Base-by-base conservation (phyloP, 1,284 basidiomycete species). In the Rhizoctonia solani region DNA sequence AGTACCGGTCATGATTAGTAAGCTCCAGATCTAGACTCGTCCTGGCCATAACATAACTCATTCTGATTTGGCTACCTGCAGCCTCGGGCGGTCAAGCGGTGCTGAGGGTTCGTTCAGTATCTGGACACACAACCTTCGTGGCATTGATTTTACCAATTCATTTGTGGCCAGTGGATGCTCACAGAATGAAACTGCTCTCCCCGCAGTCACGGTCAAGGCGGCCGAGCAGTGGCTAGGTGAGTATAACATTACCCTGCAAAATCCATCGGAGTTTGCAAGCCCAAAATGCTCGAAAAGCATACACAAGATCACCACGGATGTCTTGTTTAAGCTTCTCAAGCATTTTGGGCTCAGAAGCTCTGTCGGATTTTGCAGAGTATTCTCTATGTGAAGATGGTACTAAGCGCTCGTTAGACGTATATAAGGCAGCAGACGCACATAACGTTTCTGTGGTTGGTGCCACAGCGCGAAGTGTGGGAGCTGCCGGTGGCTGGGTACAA, bases 401-500 rank as follows among this genome's bases (percentile, higher is more conserved):
- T 9, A 46, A 11, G 21, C 39, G 16, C 19, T 53, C 6, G 25
- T 11, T 4, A n/a, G 68, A 65, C 29, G 68, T 66, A 4, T 55
- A 66, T 44, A 27, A 55, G 25, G 68, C 68, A n/a, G 68, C 59
- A 1, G 42, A 65, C 30, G 46, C 49, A n/a, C 52, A 46, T 25
- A 63, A 63, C 41, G 50, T 69, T 11, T 47, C 61, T 4, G 59
- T 69, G 1, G 53, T 56, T 19, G 68, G 68, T 6, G 68, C 59
- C 47, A 41, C 58, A 4, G 53, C 50, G 25, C 44, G 44, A 27
- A 54, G 58, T 19, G 68, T 69, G 19, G 68, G 68, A n/a, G 68
- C 59, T 2, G 68, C 68, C 3, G 68, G 68, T 25, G 68, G 68
- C 1, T 69, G 68, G 68, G 42, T 69, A 23, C 68, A 55, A n/a